phyloP scores from a whole-genome alignment of 2,329 filamentous ascomycete species.

The Phialophora tarda region DNA sequence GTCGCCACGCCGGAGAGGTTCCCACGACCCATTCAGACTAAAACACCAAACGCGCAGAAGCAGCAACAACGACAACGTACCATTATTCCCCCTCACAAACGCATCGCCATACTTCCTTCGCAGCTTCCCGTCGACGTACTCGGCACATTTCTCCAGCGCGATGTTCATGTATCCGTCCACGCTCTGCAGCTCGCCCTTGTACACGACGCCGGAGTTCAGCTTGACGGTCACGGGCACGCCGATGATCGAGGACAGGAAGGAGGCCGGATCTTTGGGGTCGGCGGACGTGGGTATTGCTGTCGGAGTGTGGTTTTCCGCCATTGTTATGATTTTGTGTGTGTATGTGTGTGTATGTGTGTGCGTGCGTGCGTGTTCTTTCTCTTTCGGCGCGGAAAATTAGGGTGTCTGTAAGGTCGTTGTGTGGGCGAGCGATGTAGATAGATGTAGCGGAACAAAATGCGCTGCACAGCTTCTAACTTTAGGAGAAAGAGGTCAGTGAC shows the following conservation, averaged over 20 bases:
- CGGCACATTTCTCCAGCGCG: constrained; percentile 91
- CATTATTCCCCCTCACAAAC: constrained; percentile 95
- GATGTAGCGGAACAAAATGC: too few species aligned
- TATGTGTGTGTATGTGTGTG: neutral
- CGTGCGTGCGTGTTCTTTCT: neutral
- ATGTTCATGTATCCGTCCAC: constrained; percentile 99
- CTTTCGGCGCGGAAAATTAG: neutral
- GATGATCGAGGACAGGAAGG: constrained; percentile 92
- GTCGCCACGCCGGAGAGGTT: neutral
- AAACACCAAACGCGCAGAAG: neutral
- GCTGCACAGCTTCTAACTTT: too few species aligned
- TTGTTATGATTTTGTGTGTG: neutral
- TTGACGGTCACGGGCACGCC: constrained; percentile 94
- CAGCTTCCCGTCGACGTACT: constrained; percentile 84
- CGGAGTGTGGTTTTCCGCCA: constrained; percentile 30
- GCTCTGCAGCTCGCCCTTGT: constrained; percentile 95
- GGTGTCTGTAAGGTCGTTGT: too few species aligned
- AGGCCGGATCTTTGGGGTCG: constrained; percentile 77
- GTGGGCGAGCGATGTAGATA: too few species aligned
- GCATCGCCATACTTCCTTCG: constrained; percentile 88
- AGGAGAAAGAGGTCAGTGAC: too few species aligned
- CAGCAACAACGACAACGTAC: constrained; percentile 53
- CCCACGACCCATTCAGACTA: neutral
- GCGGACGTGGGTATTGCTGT: constrained; percentile 7
- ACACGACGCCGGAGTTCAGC: constrained; percentile 97